Conservation (phyloP, 371 early-diverging fungal species). For the Lichtheimia hyalospora region DNA sequence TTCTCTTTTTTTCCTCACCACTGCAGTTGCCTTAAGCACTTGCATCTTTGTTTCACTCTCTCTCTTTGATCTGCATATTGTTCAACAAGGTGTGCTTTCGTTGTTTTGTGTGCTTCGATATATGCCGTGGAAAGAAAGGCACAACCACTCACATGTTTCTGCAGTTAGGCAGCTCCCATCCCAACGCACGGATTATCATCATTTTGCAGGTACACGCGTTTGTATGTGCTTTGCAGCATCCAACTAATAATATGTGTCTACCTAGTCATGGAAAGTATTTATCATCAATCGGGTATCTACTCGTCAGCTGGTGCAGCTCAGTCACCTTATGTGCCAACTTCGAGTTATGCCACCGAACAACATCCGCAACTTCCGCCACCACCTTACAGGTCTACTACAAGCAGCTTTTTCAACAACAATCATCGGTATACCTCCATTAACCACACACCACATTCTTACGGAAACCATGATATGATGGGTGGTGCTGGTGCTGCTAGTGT, state of each 20-base stretch:
- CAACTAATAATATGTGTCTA: background rate
- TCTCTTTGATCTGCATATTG: background rate
- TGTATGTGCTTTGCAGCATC: too few species aligned
- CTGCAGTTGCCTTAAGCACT: too few species aligned
- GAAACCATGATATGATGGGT: background rate
- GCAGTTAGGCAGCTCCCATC: background rate
- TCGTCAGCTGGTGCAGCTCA: constrained; percentile 20
- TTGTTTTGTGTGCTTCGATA: constrained; percentile 7
- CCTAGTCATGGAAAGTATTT: constrained; percentile 39
- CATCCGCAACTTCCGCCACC: constrained; percentile 17
- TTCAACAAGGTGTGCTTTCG: background rate
- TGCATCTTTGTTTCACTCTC: too few species aligned
- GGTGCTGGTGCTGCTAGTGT: background rate
- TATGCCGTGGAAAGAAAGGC: background rate
- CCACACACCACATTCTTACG: constrained; percentile 3
- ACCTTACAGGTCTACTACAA: constrained; percentile 24
- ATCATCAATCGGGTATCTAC: constrained; percentile 32
- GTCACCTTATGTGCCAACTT: constrained; percentile 19
- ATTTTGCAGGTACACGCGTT: background rate
- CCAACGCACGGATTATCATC: constrained; percentile 6
- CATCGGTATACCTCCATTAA: background rate
- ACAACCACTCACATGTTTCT: background rate
- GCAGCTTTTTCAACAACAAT: constrained; percentile 18
- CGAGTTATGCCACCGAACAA: constrained; percentile 10
- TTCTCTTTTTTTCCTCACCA: constrained; percentile 7